These are phyloP conservation scores for Colletotrichum cordylinicola DNA, from an alignment of 2,329 filamentous ascomycete genomes.

Conservation along the genomic window DNA sequence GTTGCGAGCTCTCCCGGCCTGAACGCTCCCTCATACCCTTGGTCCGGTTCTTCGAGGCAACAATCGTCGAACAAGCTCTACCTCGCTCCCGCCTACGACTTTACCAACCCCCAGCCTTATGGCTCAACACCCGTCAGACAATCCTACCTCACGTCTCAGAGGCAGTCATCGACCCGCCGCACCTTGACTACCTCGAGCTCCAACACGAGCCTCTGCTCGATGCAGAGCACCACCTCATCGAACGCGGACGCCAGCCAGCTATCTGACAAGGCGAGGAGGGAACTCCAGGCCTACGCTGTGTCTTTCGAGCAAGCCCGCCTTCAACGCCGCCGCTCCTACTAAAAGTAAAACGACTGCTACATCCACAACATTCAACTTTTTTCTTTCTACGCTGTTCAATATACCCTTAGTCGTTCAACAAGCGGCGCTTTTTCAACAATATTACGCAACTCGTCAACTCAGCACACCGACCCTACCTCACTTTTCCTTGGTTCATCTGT, in stretches of 20 bases:
- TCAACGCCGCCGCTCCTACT: slow-evolving; percentile 63
- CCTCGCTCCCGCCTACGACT: slow-evolving; percentile 79
- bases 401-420: slow-evolving; percentile 24
- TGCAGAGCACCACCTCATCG: slow-evolving; percentile 66
- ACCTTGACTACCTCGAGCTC: slow-evolving; percentile 75
- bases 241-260: slow-evolving; percentile 61
- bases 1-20: slow-evolving; percentile 63
- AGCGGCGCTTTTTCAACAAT: slow-evolving; percentile 22
- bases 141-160: slow-evolving; percentile 42
- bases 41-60: slow-evolving; percentile 40
- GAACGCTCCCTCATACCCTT: slow-evolving; percentile 55
- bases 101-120: slow-evolving; percentile 67
- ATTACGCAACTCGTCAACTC: slow-evolving; percentile 36
- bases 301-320: slow-evolving; percentile 83
- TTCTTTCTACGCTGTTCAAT: slow-evolving; percentile 24
- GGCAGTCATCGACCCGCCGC: slow-evolving; percentile 29
- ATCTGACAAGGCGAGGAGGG: slow-evolving; percentile 78
- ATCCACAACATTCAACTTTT: slow-evolving; percentile 26
- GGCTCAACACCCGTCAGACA: slow-evolving; percentile 52
- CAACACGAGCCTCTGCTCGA: slow-evolving; percentile 82
- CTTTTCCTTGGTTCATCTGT: slow-evolving; percentile 27
- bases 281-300: slow-evolving; percentile 84
- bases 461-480: slow-evolving; percentile 25
- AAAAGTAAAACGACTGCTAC: slow-evolving; percentile 27
- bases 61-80: slow-evolving; percentile 59